These are phyloP conservation scores for Bifiguratus adelaidae DNA, from an alignment of 192 early-diverging fungal species.

Conservation along the genomic window DNA sequence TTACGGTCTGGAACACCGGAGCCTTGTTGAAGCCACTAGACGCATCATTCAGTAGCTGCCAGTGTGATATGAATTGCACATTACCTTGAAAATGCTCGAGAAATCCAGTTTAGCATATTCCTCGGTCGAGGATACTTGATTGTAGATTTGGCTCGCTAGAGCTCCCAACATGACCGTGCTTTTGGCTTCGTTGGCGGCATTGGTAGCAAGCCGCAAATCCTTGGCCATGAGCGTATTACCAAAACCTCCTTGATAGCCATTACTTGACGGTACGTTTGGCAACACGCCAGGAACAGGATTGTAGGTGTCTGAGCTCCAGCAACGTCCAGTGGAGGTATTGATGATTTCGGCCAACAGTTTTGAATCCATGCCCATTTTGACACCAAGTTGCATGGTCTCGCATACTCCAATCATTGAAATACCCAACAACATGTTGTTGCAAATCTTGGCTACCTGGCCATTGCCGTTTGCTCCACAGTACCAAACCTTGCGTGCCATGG, in stretches of 20 bases:
- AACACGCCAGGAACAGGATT: slow-evolving; percentile 83
- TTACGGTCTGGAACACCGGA: too few species aligned
- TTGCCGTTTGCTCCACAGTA: slow-evolving; percentile 75
- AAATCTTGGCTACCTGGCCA: slow-evolving; percentile 91
- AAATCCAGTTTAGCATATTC: slow-evolving; percentile 77
- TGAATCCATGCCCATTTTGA: slow-evolving; percentile 80
- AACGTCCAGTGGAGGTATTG: slow-evolving; percentile 82
- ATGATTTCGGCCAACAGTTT: slow-evolving; percentile 72
- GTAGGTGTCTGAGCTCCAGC: slow-evolving; percentile 89
- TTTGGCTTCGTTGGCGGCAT: slow-evolving; percentile 66
- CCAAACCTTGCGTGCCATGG: slow-evolving; percentile 88
- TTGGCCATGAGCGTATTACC: slow-evolving; percentile 84
- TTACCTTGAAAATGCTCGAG: slow-evolving; percentile 55
- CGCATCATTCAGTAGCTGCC: too few species aligned
- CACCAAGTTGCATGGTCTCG: slow-evolving; percentile 90
- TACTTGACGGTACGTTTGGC: slow-evolving; percentile 63
- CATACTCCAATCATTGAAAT: slow-evolving; percentile 88
- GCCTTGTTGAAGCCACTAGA: too few species aligned
- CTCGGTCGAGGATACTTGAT: slow-evolving; percentile 51
- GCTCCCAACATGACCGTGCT: slow-evolving; percentile 65
- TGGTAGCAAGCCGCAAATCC: slow-evolving; percentile 82
- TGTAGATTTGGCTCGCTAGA: slow-evolving; percentile 74
- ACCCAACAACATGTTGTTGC: slow-evolving; percentile 95
- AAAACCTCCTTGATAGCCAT: slow-evolving; percentile 86
- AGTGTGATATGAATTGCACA: too few species aligned